These are phyloP conservation scores for Metschnikowia aberdeeniae DNA, from an alignment of 805 yeast species.

Conservation along the genomic window DNA sequence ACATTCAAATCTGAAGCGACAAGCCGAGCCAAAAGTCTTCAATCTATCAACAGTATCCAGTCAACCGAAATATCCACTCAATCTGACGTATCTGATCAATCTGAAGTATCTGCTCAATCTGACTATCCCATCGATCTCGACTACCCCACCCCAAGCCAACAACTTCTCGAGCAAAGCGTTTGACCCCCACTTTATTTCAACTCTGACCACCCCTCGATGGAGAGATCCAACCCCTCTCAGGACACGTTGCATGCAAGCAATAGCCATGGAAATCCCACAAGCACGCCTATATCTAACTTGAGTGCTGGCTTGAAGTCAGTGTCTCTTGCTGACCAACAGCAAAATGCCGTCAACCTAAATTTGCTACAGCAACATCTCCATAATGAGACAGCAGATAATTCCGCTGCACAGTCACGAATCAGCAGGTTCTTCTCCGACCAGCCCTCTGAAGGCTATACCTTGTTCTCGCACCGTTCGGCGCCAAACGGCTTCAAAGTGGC, in stretches of 20 bases:
- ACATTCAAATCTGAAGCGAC: too few species aligned
- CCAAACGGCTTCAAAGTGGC: conserved; percentile 97
- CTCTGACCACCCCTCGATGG: not conserved
- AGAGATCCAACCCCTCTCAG: conserved; percentile 1
- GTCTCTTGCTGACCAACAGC: conserved; percentile 38
- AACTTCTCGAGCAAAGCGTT: not conserved
- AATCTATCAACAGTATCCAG: too few species aligned
- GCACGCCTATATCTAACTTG: conserved; percentile 38
- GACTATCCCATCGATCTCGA: too few species aligned
- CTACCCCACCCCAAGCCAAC: too few species aligned
- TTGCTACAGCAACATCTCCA: conserved; percentile 45
- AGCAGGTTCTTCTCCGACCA: conserved; percentile 69
- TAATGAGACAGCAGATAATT: conserved; percentile 32
- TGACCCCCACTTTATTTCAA: not conserved
- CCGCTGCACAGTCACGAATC: conserved; percentile 52
- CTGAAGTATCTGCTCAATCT: too few species aligned
- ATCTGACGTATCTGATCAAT: too few species aligned
- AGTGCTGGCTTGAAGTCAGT: conserved; percentile 46
- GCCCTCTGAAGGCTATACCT: conserved; percentile 78
- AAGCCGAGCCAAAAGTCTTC: too few species aligned
- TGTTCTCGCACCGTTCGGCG: conserved; percentile 80
- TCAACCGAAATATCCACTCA: too few species aligned
- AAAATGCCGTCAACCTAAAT: conserved; percentile 38
- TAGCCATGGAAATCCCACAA: conserved; percentile 2
- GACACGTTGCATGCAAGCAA: conserved; percentile 3